Base-by-base conservation (phyloP, 2,329 filamentous ascomycete genomes). In the Fusarium irregulare region DNA sequence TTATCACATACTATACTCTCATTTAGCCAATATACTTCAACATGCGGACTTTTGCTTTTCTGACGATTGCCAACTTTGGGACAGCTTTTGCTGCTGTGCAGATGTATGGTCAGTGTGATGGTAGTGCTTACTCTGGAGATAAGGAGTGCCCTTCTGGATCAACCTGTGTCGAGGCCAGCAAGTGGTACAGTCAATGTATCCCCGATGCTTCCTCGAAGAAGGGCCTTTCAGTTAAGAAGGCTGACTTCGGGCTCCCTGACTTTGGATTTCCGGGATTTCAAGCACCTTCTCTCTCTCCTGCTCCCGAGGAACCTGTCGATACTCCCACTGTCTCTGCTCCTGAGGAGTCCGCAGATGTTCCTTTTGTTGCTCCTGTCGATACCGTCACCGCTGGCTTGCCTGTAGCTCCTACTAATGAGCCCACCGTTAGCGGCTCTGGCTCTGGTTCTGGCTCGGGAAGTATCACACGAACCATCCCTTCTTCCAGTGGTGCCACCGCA, bases 131-230 rank as follows among this genome's bases (percentile, higher is more conserved):
- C 30, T 58, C 51, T 1, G 67, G 64, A 14, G 63, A 73, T 20
- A 55, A 54, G 6, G 47, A 67, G n/a, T 74, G 72, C n/a, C 30
- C 56, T 18, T 63, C 62, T 27, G 65, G 67, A 25, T 59, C 70
- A 30, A 50, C 60, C 14, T 74, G 70, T 37, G 66, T 62, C 7
- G 27, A 46, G 30, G 50, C 62, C 20, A 74, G 63, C 30, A 66
- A 73, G 23, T 73, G 65, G 70, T 73, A 74, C 41, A 73, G 72
- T 34, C 67, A 73, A 53, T 74, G 64, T 16, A 30, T 71, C 12
- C 70, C 70, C 18, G 16, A 30, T 21, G 46, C 57, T 27, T 44
- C 37, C 14, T 27, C 37, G 13, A 51, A 32, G 16, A 53, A 41
- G 7, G 49, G 37, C 18, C 25, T 61, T 34, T 56, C 69, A 9